phyloP scores from a whole-genome alignment of 2,329 filamentous ascomycete species.

The Xylaria sp. region DNA sequence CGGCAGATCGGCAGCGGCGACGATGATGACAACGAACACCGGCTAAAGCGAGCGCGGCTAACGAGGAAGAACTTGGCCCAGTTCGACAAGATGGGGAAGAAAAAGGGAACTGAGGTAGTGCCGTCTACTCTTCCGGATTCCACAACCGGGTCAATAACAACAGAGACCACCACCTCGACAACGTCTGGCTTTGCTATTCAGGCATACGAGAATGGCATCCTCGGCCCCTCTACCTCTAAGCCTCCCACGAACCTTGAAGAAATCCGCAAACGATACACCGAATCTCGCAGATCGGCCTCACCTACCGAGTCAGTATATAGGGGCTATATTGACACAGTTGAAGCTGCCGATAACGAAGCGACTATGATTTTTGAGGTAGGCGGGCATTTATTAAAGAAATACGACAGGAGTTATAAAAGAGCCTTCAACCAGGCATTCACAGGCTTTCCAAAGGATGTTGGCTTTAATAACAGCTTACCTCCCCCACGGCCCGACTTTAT shows the following conservation, averaged over 20 bases:
- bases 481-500: not conserved
- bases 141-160: not conserved
- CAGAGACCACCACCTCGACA: not conserved
- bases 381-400: not conserved
- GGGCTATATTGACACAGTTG: slow-evolving; percentile 9
- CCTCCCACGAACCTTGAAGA: slow-evolving; percentile 8
- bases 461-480: not conserved
- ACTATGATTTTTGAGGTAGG: slow-evolving; percentile 9
- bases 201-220: not conserved
- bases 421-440: slow-evolving; percentile 7
- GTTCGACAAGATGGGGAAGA: not conserved
- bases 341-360: not conserved
- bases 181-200: slow-evolving; percentile 4
- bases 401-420: not conserved
- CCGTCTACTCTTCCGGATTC: not conserved
- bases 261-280: not conserved
- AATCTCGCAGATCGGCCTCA: not conserved
- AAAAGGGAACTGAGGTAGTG: not conserved
- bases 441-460: slow-evolving; percentile 8
- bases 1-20: not conserved
- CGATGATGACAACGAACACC: not conserved
- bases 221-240: not conserved
- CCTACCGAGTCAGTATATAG: slow-evolving; percentile 1
- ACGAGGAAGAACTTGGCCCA: not conserved
- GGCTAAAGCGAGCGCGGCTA: not conserved